Conservation (phyloP, 306 rosid species). For the Inga laurina region DNA sequence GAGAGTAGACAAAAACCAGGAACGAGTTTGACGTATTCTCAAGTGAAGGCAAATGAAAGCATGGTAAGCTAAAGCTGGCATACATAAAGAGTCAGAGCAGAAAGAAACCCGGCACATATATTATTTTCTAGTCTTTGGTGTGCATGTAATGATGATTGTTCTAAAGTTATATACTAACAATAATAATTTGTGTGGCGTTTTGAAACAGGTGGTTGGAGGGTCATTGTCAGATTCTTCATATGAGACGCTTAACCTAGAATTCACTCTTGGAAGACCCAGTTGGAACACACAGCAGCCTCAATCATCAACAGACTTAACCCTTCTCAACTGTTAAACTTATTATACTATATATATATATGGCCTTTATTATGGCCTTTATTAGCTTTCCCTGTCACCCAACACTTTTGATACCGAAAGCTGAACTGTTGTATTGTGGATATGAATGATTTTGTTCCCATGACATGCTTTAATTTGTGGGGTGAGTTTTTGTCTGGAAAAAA, state of each 20-base stretch:
- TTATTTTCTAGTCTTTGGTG: slow-evolving; percentile 26
- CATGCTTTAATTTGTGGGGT: slow-evolving; percentile 23
- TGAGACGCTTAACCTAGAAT: slow-evolving; percentile 70
- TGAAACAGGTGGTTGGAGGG: slow-evolving; percentile 48
- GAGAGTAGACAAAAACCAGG: slow-evolving; percentile 37
- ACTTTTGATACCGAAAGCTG: background rate
- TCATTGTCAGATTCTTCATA: slow-evolving; percentile 59
- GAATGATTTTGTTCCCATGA: slow-evolving; percentile 34
- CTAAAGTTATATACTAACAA: background rate
- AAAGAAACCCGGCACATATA: slow-evolving; percentile 30
- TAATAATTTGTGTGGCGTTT: background rate
- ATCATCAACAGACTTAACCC: slow-evolving; percentile 60
- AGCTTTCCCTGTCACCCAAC: slow-evolving; percentile 10
- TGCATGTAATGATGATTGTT: background rate
- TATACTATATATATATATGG: background rate
- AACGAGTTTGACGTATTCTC: slow-evolving; percentile 43
- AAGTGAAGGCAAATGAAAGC: slow-evolving; percentile 43
- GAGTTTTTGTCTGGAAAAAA: slow-evolving; percentile 30
- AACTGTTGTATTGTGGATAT: slow-evolving; percentile 20
- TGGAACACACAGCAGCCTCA: slow-evolving; percentile 52
- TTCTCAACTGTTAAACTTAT: slow-evolving; percentile 43
- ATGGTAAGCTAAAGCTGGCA: slow-evolving; percentile 47
- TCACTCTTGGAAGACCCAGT: slow-evolving; percentile 88
- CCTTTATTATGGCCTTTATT: background rate
- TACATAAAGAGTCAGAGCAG: slow-evolving; percentile 1